These are phyloP conservation scores for Yarrowia phangngaensis DNA, from an alignment of 805 yeast genomes.

Conservation along the genomic window DNA sequence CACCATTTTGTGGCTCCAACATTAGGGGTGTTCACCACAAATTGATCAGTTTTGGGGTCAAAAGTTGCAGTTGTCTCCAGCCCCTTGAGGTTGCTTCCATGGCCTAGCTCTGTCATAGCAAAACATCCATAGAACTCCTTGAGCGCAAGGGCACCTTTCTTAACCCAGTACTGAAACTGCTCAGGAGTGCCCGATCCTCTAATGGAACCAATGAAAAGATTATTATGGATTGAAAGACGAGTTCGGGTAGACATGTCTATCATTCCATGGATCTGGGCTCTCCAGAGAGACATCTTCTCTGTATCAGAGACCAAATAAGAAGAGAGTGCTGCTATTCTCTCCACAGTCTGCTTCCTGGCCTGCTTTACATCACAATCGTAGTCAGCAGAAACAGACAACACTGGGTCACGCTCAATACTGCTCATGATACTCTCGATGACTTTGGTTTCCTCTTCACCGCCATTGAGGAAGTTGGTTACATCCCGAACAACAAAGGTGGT, in stretches of 20 bases:
- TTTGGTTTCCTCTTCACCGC: constrained; percentile 43
- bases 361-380: constrained; percentile 47
- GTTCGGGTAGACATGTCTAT: constrained; percentile 75
- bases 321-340: constrained; percentile 35
- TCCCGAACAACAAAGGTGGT: constrained; percentile 41
- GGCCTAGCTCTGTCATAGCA: constrained; percentile 89
- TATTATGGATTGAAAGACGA: constrained; percentile 81
- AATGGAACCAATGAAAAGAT: constrained; percentile 72
- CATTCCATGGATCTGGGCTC: constrained; percentile 35
- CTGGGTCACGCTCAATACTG: constrained; percentile 54
- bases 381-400: constrained; percentile 43
- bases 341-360: constrained; percentile 41
- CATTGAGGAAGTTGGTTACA: constrained; percentile 45
- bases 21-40: constrained; percentile 79
- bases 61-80: constrained; percentile 84
- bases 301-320: constrained; percentile 29
- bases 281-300: constrained; percentile 33
- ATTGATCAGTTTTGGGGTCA: constrained; percentile 60
- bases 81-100: constrained; percentile 92
- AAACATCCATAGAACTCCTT: constrained; percentile 66
- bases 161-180: constrained; percentile 79
- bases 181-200: constrained; percentile 83
- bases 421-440: constrained; percentile 41
- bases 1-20: constrained; percentile 95
- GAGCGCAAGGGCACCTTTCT: constrained; percentile 44